Conservation (phyloP, 2,329 filamentous ascomycete genomes). For the Intubia oerlemansii region DNA sequence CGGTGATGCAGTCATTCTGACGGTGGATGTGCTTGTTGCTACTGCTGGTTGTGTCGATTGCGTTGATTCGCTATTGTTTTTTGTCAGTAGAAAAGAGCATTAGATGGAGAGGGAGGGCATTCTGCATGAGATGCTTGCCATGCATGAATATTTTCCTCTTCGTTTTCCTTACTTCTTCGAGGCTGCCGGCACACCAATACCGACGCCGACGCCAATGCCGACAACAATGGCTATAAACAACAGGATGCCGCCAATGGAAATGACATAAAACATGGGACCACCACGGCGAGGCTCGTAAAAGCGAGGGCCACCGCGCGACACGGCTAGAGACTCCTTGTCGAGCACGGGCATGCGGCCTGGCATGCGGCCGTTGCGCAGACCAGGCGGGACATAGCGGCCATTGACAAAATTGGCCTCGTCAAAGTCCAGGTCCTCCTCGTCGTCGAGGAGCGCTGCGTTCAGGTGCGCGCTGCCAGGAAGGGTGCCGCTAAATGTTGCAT, state of each 20-base stretch:
- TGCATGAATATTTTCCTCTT: too few species aligned
- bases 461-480: background rate
- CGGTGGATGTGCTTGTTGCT: too few species aligned
- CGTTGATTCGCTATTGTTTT: too few species aligned
- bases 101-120: too few species aligned
- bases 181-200: constrained; percentile 17
- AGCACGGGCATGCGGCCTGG: constrained; percentile 6
- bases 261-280: constrained; percentile 11
- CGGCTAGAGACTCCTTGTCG: too few species aligned
- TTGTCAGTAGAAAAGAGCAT: too few species aligned
- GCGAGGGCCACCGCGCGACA: constrained; percentile 11
- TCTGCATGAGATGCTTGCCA: too few species aligned
- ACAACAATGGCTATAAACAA: constrained; percentile 14
- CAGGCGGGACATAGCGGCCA: constrained; percentile 8
- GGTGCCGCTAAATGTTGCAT: background rate
- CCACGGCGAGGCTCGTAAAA: constrained; percentile 14
- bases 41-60: too few species aligned
- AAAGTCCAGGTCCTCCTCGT: constrained; percentile 1
- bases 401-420: constrained; percentile 6
- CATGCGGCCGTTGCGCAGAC: constrained; percentile 6
- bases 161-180: too few species aligned
- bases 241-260: too few species aligned
- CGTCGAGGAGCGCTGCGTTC: constrained; percentile 5
- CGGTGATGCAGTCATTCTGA: too few species aligned
- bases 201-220: constrained; percentile 19